phyloP scores from a whole-genome alignment of 306 rosid genomes.

The Acacia acuminata region DNA sequence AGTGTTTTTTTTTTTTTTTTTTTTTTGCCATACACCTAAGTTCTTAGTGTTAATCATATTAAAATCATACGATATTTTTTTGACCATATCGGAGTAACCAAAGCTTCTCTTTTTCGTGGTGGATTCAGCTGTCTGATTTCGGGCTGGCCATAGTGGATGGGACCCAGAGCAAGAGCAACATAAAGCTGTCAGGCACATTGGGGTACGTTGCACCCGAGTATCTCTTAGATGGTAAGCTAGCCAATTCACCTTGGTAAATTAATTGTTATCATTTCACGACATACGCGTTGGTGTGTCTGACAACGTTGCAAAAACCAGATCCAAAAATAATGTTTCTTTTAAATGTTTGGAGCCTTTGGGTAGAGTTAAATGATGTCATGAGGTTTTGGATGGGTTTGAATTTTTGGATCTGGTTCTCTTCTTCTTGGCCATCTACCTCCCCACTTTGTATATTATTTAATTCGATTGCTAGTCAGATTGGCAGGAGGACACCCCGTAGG shows the following conservation, averaged over 20 bases:
- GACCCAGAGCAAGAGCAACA: constrained; percentile 72
- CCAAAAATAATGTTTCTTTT: constrained; percentile 35
- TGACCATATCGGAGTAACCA: constrained; percentile 27
- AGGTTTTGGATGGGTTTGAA: constrained; percentile 35
- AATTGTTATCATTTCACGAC: constrained; percentile 30
- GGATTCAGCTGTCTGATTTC: constrained; percentile 91
- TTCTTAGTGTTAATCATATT: not conserved
- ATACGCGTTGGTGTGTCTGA: constrained; percentile 32
- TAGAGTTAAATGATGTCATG: constrained; percentile 34
- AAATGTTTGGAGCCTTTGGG: constrained; percentile 20
- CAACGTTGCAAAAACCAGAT: constrained; percentile 37
- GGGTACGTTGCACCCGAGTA: constrained; percentile 97
- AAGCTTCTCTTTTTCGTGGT: constrained; percentile 21
- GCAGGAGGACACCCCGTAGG: constrained; percentile 23
- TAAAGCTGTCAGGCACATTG: constrained; percentile 88
- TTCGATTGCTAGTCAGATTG: constrained; percentile 27
- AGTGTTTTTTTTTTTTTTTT: no score
- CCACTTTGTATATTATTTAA: constrained; percentile 32
- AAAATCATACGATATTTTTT: not conserved
- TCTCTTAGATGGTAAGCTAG: constrained; percentile 90
- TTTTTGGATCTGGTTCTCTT: constrained; percentile 32
- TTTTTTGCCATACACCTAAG: not conserved
- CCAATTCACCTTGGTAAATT: constrained; percentile 23
- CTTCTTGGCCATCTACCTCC: constrained; percentile 27
- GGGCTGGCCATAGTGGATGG: constrained; percentile 87